Base-by-base conservation (phyloP, 2,329 filamentous ascomycete genomes). In the Dactylonectria estremocensis region DNA sequence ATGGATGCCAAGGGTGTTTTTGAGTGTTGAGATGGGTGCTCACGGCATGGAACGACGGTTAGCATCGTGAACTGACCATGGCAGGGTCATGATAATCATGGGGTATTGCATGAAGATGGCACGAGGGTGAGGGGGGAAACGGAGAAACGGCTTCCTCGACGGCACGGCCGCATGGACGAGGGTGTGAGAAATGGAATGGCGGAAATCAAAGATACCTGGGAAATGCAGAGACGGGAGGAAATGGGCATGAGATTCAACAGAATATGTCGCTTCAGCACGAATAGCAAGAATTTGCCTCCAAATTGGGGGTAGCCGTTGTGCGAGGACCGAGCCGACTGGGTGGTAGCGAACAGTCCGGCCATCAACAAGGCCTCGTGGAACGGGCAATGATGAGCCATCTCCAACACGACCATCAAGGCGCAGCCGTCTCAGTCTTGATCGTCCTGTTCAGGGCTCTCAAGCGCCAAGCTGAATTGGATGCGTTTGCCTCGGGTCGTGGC, bases 1-100 rank as follows among this genome's bases (percentile, higher is more conserved):
- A 28, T 31, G 59, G 64, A 46, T 66, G 48, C 61, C 60, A 64
- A 63, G 67, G 64, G 65, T 52, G 50, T 62, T 68, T 62, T 52
- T 71, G 58, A 31, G 64, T 59, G 64, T 71, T 59, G 48, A 40
- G 62, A 59, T 43, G 40, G 46, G 50, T 28, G 40, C 67, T 14
- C 20, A 35, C 46, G 57, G 52, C 50, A 40, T 37, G 13, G 52
- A 64, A 57, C 46, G 24, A 53, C 43, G 64, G 66, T 54, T 24
- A 54, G 24, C 20, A 37, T 22, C 43, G 49, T 5, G 61, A 61
- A 59, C 43, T 58, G 40, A 58, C 45, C 43, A 62, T 43, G 33
- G 46, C 24, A 46, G 31, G 64, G 61, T 43, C 58, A 52, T 55
- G 37, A 56, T 50, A 43, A 55, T 40, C 56, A 43, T 59, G 67